A percentile compares a stretch with the other conserved stretches of the same genome.
These are phyloP conservation scores for Volutella citrinella DNA, from an alignment of 2,329 filamentous ascomycete species.

Conservation along the genomic window DNA sequence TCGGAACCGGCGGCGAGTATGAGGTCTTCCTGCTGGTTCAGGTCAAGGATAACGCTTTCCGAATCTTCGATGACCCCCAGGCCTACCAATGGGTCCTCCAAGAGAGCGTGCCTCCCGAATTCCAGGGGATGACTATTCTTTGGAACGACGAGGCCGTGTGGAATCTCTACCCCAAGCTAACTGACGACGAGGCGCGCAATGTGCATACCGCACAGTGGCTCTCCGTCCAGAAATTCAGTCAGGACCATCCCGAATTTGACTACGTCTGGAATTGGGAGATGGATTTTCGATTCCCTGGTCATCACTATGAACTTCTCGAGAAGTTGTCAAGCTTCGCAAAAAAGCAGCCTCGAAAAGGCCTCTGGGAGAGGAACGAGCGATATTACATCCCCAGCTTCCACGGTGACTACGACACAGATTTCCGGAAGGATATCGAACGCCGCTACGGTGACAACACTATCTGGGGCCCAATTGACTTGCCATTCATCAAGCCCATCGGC, in stretches of 20 bases:
- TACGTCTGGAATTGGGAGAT: slow-evolving; percentile 89
- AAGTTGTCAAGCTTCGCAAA: slow-evolving; percentile 61
- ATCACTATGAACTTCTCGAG: slow-evolving; percentile 76
- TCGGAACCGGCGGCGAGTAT: slow-evolving; percentile 77
- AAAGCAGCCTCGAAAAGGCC: slow-evolving; percentile 65
- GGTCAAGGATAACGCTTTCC: slow-evolving; percentile 60
- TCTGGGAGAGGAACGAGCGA: slow-evolving; percentile 72
- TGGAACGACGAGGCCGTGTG: slow-evolving; percentile 75
- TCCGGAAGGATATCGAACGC: slow-evolving; percentile 61
- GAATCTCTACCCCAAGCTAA: slow-evolving; percentile 73
- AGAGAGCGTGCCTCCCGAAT: slow-evolving; percentile 65
- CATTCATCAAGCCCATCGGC: slow-evolving; percentile 60
- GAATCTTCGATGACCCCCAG: slow-evolving; percentile 57
- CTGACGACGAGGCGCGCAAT: slow-evolving; percentile 52
- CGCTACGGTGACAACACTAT: slow-evolving; percentile 51
- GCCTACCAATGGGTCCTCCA: slow-evolving; percentile 59
- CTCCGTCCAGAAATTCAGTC: slow-evolving; percentile 71
- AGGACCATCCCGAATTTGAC: slow-evolving; percentile 76
- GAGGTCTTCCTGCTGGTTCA: slow-evolving; percentile 78
- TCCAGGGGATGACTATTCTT: slow-evolving; percentile 66
- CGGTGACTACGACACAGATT: slow-evolving; percentile 64
- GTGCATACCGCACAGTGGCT: slow-evolving; percentile 67
- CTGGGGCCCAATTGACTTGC: slow-evolving; percentile 63
- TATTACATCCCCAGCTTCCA: slow-evolving; percentile 71
- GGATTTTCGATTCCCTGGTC: slow-evolving; percentile 74